phyloP scores from a whole-genome alignment of 495 filamentous ascomycete species.

The Entonaema liquescens region DNA sequence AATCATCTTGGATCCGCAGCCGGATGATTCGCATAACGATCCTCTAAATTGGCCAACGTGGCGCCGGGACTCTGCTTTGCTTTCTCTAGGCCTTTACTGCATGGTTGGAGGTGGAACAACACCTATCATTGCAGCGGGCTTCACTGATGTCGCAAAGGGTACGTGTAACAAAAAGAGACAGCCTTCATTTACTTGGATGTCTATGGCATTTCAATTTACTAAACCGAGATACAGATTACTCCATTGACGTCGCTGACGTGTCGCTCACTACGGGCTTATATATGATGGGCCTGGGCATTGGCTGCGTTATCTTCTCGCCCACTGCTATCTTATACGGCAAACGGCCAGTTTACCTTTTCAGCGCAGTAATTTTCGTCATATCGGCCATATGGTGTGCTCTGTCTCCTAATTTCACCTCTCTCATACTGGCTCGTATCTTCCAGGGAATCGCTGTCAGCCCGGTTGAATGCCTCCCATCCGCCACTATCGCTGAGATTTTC shows the following conservation, averaged over 20 bases:
- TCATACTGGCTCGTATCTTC: constrained; percentile 84
- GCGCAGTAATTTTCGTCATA: constrained; percentile 76
- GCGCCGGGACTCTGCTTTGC: constrained; percentile 81
- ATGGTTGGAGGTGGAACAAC: constrained; percentile 95
- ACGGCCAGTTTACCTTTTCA: constrained; percentile 86
- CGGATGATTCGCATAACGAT: constrained; percentile 89
- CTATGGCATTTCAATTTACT: neutral
- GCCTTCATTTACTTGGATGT: neutral
- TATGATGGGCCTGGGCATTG: constrained; percentile 93
- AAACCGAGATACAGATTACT: constrained; percentile 57
- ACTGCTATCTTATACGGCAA: constrained; percentile 94
- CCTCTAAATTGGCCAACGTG: constrained; percentile 91
- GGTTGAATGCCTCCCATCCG: constrained; percentile 93
- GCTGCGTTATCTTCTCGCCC: constrained; percentile 83
- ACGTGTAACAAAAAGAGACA: constrained; percentile 38
- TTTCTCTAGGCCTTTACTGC: constrained; percentile 90
- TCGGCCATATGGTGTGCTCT: constrained; percentile 87
- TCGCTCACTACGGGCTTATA: constrained; percentile 92
- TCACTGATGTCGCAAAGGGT: constrained; percentile 75
- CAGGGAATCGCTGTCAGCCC: constrained; percentile 89
- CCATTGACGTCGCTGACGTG: constrained; percentile 75
- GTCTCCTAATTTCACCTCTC: constrained; percentile 79
- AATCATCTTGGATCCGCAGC: constrained; percentile 91
- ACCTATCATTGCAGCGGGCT: constrained; percentile 88
- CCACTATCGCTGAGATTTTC: constrained; percentile 96